A percentile compares a stretch with the other conserved stretches of the same genome.
These are phyloP conservation scores for Pseudogymnoascus sp. DNA, from an alignment of 2,329 filamentous ascomycete species.

Conservation along the genomic window DNA sequence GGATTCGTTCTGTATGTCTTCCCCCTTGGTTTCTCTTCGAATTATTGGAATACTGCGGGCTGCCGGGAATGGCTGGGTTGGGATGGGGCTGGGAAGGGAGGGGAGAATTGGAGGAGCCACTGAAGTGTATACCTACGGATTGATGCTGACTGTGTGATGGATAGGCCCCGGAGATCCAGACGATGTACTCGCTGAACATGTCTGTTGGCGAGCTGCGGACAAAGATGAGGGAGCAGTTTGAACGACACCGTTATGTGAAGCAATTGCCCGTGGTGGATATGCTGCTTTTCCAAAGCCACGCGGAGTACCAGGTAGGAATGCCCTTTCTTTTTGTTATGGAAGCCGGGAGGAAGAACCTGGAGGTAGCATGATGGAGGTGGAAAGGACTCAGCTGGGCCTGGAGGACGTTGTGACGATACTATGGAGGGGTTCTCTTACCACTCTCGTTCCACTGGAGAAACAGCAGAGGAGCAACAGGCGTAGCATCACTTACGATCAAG, in stretches of 20 bases:
- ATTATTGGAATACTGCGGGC: background rate
- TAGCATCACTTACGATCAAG: background rate
- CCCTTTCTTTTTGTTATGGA: background rate
- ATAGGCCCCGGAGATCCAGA: constrained; percentile 92
- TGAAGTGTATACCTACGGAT: background rate
- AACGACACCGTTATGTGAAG: constrained; percentile 87
- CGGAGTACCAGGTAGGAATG: constrained; percentile 76
- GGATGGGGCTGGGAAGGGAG: background rate
- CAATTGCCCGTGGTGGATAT: constrained; percentile 85
- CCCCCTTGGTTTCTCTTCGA: constrained; percentile 11
- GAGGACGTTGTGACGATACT: background rate
- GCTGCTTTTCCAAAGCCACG: constrained; percentile 80
- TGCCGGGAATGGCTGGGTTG: background rate
- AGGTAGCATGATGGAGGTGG: background rate
- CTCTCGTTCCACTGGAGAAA: background rate
- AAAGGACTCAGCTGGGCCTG: background rate
- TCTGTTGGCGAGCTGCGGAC: constrained; percentile 83
- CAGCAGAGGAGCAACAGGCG: background rate
- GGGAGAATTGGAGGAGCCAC: background rate
- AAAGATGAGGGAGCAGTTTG: constrained; percentile 93
- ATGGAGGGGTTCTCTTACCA: background rate
- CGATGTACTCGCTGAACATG: constrained; percentile 90
- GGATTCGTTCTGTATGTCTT: constrained; percentile 83
- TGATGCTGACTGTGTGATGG: constrained; percentile 15
- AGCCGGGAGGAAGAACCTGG: background rate